Conservation (phyloP, 148 eudicot genomes). For the Selenicereus undatus region DNA sequence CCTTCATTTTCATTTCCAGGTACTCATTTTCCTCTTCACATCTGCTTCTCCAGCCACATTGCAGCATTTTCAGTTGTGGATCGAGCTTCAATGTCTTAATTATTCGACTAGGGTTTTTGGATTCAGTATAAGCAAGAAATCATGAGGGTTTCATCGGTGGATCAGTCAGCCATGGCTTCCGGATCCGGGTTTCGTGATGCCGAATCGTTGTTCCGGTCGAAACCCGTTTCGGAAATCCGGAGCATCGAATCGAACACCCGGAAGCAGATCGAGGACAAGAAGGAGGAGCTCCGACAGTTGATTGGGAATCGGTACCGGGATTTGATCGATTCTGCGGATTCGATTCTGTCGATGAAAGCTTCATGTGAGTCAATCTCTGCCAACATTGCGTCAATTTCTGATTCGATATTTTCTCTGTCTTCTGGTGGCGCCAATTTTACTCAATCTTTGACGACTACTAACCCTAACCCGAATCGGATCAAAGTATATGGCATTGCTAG, state of each 20-base stretch:
- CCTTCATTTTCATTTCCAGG: background rate
- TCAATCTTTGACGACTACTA: conserved; percentile 13
- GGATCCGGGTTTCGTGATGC: conserved; percentile 40
- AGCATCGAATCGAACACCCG: conserved; percentile 55
- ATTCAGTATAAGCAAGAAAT: background rate
- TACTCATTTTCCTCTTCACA: background rate
- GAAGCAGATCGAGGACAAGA: conserved; percentile 77
- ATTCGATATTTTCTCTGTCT: conserved; percentile 39
- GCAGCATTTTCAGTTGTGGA: background rate
- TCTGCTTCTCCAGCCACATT: conserved; percentile 3
- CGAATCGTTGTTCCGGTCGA: conserved; percentile 43
- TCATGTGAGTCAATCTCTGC: conserved; percentile 68
- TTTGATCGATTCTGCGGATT: conserved; percentile 90
- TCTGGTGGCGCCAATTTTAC: conserved; percentile 26
- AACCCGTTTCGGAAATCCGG: conserved; percentile 59
- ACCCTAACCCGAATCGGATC: conserved; percentile 42
- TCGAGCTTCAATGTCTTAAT: background rate
- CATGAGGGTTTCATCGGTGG: conserved; percentile 28
- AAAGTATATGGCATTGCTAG: conserved; percentile 69
- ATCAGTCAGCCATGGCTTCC: conserved; percentile 28
- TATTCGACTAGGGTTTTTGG: conserved; percentile 23
- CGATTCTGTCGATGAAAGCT: conserved; percentile 73
- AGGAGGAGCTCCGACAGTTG: conserved; percentile 84
- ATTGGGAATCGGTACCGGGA: conserved; percentile 86
- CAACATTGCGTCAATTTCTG: conserved; percentile 44